Evolutionary conservation across 2,329 filamentous ascomycete species (phyloP).

Genomic region (Fusarium sp.): DNA sequence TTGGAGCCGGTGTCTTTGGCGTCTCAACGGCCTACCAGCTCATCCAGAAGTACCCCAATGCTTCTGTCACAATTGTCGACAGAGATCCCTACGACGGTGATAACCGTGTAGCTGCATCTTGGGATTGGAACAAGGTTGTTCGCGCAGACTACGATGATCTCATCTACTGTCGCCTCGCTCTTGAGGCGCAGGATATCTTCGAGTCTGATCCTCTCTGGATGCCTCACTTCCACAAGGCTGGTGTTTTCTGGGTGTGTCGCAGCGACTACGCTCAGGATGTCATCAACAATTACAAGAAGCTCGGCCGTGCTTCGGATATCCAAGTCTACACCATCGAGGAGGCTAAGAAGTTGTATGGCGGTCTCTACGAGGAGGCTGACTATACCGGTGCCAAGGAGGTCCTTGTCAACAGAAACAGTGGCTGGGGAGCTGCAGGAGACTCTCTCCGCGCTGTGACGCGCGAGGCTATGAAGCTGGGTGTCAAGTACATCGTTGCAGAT

Average conservation of each 20-base stretch:
- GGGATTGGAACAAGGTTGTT: constrained; percentile 59
- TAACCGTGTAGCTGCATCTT: constrained; percentile 69
- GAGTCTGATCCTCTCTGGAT: constrained; percentile 66
- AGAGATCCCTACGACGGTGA: constrained; percentile 63
- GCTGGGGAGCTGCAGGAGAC: constrained; percentile 73
- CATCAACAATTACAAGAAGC: constrained; percentile 62
- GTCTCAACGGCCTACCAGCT: constrained; percentile 74
- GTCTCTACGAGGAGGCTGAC: constrained; percentile 70
- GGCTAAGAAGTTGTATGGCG: constrained; percentile 64
- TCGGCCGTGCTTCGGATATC: constrained; percentile 55
- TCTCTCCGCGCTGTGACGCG: constrained; percentile 66
- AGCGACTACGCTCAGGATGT: constrained; percentile 64
- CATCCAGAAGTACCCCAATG: constrained; percentile 61
- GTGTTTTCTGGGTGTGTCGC: constrained; percentile 68
- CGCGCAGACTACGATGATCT: constrained; percentile 58
- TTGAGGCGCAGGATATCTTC: constrained; percentile 75
- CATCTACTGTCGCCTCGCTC: constrained; percentile 71
- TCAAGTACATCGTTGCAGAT: constrained; percentile 68
- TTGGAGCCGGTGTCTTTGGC: constrained; percentile 75
- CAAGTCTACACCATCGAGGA: constrained; percentile 59
- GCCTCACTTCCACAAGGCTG: constrained; percentile 68
- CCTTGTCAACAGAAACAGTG: constrained; percentile 70
- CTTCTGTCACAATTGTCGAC: constrained; percentile 68
- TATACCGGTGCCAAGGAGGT: constrained; percentile 70
- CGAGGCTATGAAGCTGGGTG: constrained; percentile 64